Base-by-base conservation (phyloP, 768 basidiomycete genomes). In the Lactifluus rugatus region DNA sequence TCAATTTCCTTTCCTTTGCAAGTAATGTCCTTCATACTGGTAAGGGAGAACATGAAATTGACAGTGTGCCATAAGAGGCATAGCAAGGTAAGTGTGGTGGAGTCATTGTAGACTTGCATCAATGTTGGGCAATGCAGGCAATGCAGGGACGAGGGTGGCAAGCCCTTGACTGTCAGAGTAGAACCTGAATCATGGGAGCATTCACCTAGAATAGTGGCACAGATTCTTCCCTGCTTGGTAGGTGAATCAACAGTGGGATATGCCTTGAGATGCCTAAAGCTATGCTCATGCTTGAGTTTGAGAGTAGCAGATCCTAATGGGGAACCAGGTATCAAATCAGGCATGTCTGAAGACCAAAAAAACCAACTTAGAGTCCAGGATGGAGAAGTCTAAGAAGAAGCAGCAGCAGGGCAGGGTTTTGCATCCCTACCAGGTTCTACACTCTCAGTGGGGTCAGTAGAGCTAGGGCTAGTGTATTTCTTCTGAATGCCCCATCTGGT, bases 401-500 rank as follows among this genome's bases (percentile, higher is more conserved):
- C 11, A 31, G 66, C 68, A 4, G 68, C 65, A 1, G 72, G 67
- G 46, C 69, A 68, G 1, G 73, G 61, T 0, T 62, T 65, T 19
- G 49, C 65, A n/a, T 68, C 73, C 42, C 58, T 64, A 51, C 51
- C 41, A 11, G 57, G 47, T 26, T 46, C 46, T n/a, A 72, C 71
- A 0, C 64, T 66, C 56, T 68, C 65, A 56, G 65, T 56, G 25
- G 75, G 61, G 45, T 78, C 75, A 0, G 64, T 60, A 11, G 76
- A 74, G 1, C 73, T 73, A 0, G 75, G 76, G 56, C 76, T 78
- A 0, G 75, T 72, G 50, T 75, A 68, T 60, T 77, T 78, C 66
- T 72, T 72, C 21, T 77, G 71, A 13, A 65, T 69, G 1, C 76
- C 73, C 80, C 80, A 81, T 63, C 71, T 76, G 70, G 79, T 82